phyloP scores from a whole-genome alignment of 192 early-diverging fungal genomes.

The Coemansia sp. region DNA sequence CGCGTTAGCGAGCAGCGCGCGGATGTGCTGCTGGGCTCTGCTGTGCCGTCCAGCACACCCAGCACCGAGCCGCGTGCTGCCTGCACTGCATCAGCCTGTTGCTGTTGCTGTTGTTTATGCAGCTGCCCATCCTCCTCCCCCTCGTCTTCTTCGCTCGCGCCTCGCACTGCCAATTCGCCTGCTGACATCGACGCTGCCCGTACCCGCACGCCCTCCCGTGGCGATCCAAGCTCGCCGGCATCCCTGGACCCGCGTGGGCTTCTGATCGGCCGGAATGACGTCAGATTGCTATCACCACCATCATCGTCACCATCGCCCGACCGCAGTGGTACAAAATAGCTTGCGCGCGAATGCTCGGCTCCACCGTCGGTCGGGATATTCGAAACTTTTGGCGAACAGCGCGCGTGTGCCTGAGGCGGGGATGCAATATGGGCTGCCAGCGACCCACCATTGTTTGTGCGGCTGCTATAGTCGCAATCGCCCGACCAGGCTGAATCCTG shows the following conservation, averaged over 20 bases:
- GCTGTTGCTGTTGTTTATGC: background rate
- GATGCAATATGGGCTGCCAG: background rate
- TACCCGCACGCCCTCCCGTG: background rate
- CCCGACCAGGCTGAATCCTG: background rate
- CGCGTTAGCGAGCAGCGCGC: constrained; percentile 32
- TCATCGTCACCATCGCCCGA: background rate
- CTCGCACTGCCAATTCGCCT: background rate
- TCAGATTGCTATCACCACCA: background rate
- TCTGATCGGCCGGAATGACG: background rate
- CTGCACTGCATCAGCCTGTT: constrained; percentile 9
- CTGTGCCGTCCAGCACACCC: constrained; percentile 46
- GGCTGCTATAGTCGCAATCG: background rate
- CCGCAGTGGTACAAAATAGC: constrained; percentile 12
- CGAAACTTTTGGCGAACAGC: background rate
- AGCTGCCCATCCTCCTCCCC: background rate
- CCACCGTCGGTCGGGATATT: background rate
- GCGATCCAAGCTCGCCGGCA: background rate
- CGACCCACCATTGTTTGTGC: background rate
- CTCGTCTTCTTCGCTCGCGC: background rate
- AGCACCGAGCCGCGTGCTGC: constrained; percentile 26
- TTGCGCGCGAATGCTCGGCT: background rate
- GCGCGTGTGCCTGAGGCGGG: background rate
- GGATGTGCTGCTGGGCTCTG: constrained; percentile 26
- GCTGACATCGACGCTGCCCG: constrained; percentile 22
- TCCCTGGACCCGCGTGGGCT: background rate